These are phyloP conservation scores for Brassica hybrid DNA, from an alignment of 441 rosid genomes.

Conservation along the genomic window DNA sequence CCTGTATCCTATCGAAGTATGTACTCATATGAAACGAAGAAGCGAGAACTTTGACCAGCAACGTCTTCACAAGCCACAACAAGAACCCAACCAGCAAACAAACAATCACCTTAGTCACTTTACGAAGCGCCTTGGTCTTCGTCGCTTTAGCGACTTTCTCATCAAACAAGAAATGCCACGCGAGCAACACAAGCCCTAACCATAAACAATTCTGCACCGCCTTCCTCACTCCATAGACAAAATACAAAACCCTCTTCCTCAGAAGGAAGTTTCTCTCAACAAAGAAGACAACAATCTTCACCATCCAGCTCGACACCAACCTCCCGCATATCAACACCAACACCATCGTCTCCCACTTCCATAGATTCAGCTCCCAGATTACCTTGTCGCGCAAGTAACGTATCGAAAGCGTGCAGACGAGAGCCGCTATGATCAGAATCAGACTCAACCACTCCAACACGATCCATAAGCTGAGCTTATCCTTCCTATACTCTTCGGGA, in stretches of 20 bases:
- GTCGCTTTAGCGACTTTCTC: conserved; percentile 53
- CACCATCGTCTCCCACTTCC: conserved; percentile 64
- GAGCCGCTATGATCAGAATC: conserved; percentile 50
- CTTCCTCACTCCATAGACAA: conserved; percentile 66
- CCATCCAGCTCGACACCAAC: conserved; percentile 66
- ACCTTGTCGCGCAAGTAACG: conserved; percentile 42
- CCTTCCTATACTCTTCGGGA: conserved; percentile 61
- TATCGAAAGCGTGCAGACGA: conserved; percentile 50
- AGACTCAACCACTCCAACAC: conserved; percentile 61
- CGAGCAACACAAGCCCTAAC: conserved; percentile 62
- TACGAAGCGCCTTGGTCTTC: conserved; percentile 32
- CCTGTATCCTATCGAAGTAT: conserved; percentile 68
- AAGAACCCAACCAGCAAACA: conserved; percentile 58
- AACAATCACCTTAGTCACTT: conserved; percentile 57
- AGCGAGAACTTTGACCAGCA: conserved; percentile 25
- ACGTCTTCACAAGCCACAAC: conserved; percentile 65
- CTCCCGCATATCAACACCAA: conserved; percentile 73
- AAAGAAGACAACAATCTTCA: conserved; percentile 41
- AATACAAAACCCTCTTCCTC: conserved; percentile 63
- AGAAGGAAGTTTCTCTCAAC: conserved; percentile 59
- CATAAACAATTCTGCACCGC: conserved; percentile 73
- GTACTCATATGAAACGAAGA: conserved; percentile 71
- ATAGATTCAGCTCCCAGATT: conserved; percentile 52
- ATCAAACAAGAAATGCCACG: conserved; percentile 62
- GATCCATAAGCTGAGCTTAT: conserved; percentile 48